Conservation (phyloP, 2,329 filamentous ascomycete species). For the Sporothrix pallida region DNA sequence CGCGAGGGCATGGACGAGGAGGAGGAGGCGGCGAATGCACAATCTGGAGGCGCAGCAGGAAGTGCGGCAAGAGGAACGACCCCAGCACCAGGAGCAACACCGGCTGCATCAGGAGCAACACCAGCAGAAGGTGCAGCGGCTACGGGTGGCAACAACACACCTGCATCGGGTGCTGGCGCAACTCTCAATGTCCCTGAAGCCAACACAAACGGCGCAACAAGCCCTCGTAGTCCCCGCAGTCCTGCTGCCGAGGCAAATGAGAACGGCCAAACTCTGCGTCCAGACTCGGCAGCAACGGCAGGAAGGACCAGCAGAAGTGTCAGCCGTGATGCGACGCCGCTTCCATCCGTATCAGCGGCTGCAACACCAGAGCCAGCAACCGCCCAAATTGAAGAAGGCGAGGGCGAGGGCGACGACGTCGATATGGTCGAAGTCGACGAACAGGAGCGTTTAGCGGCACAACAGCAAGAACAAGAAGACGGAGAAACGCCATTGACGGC, state of each 20-base stretch:
- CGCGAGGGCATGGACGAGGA: constrained; percentile 80
- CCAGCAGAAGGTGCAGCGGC: not conserved
- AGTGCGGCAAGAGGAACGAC: not conserved
- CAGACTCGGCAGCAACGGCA: constrained; percentile 36
- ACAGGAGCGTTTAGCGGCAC: not conserved
- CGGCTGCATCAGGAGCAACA: not conserved
- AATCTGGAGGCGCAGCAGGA: not conserved
- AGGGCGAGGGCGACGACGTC: constrained; percentile 55
- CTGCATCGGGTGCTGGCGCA: not conserved
- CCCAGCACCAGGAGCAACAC: not conserved
- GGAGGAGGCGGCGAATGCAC: constrained; percentile 61
- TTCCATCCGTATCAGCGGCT: constrained; percentile 27
- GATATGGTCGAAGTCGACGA: constrained; percentile 60
- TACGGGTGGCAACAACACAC: not conserved
- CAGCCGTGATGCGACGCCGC: constrained; percentile 46
- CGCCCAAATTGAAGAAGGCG: constrained; percentile 39
- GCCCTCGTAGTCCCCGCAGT: not conserved
- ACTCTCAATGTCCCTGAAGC: not conserved
- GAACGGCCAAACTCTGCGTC: not conserved
- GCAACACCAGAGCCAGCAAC: not conserved
- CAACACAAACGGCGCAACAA: not conserved
- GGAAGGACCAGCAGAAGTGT: not conserved
- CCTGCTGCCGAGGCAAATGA: not conserved
- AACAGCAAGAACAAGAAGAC: not conserved
- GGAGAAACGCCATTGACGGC: not conserved